Evolutionary conservation across 176 grass and related monocot species (phyloP).

Genomic region (Paspalum vaginatum): DNA sequence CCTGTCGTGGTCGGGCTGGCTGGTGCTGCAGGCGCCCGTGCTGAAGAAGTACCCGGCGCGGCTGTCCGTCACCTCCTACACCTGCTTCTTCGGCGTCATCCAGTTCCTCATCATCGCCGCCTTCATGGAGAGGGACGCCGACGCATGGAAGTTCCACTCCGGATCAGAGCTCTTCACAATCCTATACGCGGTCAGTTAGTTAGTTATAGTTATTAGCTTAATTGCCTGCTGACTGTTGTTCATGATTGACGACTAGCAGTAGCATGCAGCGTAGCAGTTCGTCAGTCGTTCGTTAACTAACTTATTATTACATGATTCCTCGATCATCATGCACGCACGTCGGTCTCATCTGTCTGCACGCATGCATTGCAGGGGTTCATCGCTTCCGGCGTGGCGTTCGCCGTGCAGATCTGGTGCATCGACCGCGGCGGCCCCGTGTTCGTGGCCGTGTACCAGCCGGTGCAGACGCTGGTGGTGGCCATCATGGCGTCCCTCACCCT

Average conservation of each 20-base stretch:
- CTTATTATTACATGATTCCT: too few species aligned
- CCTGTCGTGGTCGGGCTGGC: constrained; percentile 97
- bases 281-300: too few species aligned
- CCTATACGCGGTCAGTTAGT: constrained; percentile 59
- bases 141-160: constrained; percentile 91
- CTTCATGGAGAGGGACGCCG: constrained; percentile 90
- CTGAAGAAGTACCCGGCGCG: constrained; percentile 96
- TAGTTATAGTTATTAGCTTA: not conserved
- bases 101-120: constrained; percentile 97
- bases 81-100: constrained; percentile 98
- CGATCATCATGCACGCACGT: too few species aligned
- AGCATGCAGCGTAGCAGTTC: too few species aligned
- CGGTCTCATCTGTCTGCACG: too few species aligned
- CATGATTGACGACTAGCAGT: too few species aligned
- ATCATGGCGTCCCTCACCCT: constrained; percentile 87
- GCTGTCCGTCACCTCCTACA: constrained; percentile 95
- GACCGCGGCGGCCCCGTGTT: constrained; percentile 91
- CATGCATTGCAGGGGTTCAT: constrained; percentile 99
- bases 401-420: constrained; percentile 99
- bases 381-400: constrained; percentile 91
- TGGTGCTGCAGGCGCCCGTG: constrained; percentile 93
- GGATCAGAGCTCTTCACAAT: constrained; percentile 96
- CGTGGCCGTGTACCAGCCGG: constrained; percentile 97
- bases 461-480: constrained; percentile 93
- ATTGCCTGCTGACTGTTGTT: not conserved